phyloP scores from a whole-genome alignment of 345 rosid genomes.

The Eutrema japonicum region DNA sequence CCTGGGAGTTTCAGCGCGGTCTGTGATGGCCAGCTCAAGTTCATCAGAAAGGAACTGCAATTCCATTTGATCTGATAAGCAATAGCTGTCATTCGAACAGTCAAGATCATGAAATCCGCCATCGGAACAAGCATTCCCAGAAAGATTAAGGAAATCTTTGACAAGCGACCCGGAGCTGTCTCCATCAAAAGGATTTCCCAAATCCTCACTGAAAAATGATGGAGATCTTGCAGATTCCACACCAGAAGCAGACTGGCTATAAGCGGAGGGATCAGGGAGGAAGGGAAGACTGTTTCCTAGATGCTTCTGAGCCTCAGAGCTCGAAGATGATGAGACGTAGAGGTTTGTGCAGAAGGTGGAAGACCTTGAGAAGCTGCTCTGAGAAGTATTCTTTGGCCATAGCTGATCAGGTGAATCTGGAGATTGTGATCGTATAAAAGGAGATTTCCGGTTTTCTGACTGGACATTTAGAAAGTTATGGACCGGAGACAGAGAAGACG shows the following conservation, averaged over 20 bases:
- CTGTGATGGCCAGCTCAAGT: conserved; percentile 77
- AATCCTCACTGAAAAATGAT: conserved; percentile 53
- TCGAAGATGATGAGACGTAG: conserved; percentile 76
- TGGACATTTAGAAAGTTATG: conserved; percentile 45
- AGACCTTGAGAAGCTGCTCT: conserved; percentile 61
- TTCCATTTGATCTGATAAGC: conserved; percentile 69
- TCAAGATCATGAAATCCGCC: conserved; percentile 55
- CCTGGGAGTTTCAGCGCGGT: conserved; percentile 78
- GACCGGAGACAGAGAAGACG: conserved; percentile 40
- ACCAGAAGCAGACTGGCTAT: conserved; percentile 57
- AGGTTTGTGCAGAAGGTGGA: conserved; percentile 86
- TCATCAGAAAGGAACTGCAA: conserved; percentile 82
- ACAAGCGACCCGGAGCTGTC: conserved; percentile 52
- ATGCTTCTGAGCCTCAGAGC: conserved; percentile 60
- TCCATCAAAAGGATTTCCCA: conserved; percentile 51
- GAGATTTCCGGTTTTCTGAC: conserved; percentile 49
- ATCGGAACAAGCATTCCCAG: conserved; percentile 60
- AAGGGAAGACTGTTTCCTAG: conserved; percentile 72
- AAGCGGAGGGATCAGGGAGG: conserved; percentile 71
- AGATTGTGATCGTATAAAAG: conserved; percentile 49
- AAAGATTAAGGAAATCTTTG: conserved; percentile 60
- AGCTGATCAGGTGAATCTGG: conserved; percentile 51
- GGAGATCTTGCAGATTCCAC: conserved; percentile 63
- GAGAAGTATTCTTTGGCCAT: conserved; percentile 48
- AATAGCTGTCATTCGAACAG: conserved; percentile 50